Evolutionary conservation across 169 alveolate species (phyloP).

Genomic region (Cryptosporidium ubiquitum): DNA sequence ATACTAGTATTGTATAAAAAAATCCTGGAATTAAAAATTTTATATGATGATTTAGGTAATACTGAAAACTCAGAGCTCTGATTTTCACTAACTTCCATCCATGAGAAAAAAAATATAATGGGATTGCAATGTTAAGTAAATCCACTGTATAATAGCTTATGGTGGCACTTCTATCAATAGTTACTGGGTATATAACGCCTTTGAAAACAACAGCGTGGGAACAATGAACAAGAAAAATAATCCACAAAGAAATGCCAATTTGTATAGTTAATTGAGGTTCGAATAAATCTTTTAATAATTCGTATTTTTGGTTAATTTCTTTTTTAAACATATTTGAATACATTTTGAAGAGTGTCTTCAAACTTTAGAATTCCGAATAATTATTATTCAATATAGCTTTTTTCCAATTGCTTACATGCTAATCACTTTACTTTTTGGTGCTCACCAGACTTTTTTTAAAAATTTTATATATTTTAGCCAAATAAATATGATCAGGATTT

Average conservation of each 20-base stretch:
- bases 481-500: background rate
- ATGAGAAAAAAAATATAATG: constrained; percentile 22
- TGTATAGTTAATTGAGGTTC: constrained; percentile 1
- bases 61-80: background rate
- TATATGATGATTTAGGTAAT: background rate
- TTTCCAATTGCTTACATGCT: background rate
- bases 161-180: background rate
- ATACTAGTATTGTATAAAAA: background rate
- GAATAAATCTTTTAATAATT: background rate
- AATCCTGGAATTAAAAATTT: constrained; percentile 48
- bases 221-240: constrained; percentile 19
- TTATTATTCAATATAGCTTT: background rate
- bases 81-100: constrained; percentile 3
- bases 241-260: constrained; percentile 14
- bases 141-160: constrained; percentile 1
- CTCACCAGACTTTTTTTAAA: background rate
- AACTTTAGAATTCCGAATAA: background rate
- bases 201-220: background rate
- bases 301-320: background rate
- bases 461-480: too few species aligned
- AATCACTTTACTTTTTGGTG: background rate
- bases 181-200: constrained; percentile 5
- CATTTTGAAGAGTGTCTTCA: background rate
- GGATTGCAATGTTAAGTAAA: constrained; percentile 26
- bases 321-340: background rate